Percentiles rank a stretch among this genome's conserved stretches.
Conservation (phyloP, 2,329 filamentous ascomycete species). For the Chaetomiaceae sp. region DNA sequence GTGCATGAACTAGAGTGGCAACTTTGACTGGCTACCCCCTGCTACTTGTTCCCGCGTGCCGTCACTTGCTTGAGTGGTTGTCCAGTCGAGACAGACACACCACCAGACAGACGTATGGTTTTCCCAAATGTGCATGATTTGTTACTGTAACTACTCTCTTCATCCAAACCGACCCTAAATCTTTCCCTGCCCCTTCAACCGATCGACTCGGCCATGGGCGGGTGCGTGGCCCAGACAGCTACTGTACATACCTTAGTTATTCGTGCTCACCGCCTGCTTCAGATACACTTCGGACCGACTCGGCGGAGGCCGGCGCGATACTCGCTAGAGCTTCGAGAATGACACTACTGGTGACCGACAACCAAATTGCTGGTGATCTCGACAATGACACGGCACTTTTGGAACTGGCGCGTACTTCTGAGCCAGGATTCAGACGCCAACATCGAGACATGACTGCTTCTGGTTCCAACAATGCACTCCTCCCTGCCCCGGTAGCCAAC, state of each 20-base stretch:
- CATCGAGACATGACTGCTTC: not conserved
- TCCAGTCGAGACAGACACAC: no score
- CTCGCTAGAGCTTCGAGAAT: not conserved
- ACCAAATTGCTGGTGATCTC: not conserved
- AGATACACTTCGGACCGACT: not conserved
- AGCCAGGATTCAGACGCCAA: not conserved
- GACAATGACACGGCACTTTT: not conserved
- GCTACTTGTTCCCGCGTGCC: not conserved
- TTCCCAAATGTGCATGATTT: no score
- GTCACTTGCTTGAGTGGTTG: no score
- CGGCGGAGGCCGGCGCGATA: not conserved
- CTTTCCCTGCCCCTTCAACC: not conserved
- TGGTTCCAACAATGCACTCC: constrained; percentile 33
- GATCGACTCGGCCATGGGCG: no score
- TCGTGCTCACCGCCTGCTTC: not conserved
- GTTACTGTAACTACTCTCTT: no score
- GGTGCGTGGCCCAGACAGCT: no score
- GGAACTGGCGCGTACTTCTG: not conserved
- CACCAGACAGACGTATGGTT: no score
- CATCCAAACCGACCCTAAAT: no score
- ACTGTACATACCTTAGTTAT: no score
- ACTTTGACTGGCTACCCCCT: not conserved
- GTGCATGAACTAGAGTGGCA: not conserved
- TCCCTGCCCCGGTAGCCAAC: constrained; percentile 54
- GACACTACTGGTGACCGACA: not conserved